Conservation (phyloP, 1,284 basidiomycete species). For the Kalmanozyma brasiliensis region DNA sequence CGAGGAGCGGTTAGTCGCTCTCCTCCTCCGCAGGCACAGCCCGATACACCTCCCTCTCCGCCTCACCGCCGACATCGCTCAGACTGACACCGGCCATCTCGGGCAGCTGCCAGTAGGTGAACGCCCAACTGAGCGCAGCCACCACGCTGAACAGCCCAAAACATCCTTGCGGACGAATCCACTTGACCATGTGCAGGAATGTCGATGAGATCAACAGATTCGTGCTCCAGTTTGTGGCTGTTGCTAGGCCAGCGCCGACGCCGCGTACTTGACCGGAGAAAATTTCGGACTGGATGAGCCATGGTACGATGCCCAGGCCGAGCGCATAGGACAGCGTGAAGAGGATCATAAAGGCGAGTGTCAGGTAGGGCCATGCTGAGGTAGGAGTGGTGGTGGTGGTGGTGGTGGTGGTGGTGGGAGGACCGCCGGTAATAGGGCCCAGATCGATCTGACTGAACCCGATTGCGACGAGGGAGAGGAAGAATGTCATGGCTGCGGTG, state of each 20-base stretch:
- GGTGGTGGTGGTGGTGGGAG: too few species aligned
- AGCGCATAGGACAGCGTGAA: conserved; percentile 57
- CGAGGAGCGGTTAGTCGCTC: too few species aligned
- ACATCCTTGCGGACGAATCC: conserved; percentile 42
- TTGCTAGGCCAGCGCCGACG: conserved; percentile 49
- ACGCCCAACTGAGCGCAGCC: conserved; percentile 43
- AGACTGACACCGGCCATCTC: conserved; percentile 47
- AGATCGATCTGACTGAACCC: conserved; percentile 44
- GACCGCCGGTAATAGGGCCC: conserved; percentile 17
- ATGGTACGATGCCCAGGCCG: conserved; percentile 58
- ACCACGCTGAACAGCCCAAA: conserved; percentile 51
- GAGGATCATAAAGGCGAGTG: conserved; percentile 44
- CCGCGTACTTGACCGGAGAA: conserved; percentile 48
- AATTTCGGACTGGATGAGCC: conserved; percentile 59
- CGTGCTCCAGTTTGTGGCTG: conserved; percentile 53
- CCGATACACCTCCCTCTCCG: conserved; percentile 14
- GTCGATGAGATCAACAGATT: conserved; percentile 50
- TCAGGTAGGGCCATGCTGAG: conserved; percentile 47
- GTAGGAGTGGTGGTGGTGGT: background rate
- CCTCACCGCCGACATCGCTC: conserved; percentile 27
- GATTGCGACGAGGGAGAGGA: conserved; percentile 45
- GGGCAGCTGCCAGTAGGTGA: conserved; percentile 52
- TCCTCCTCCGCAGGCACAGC: conserved; percentile 24
- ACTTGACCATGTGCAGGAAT: conserved; percentile 44
- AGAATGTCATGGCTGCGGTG: conserved; percentile 38